Evolutionary conservation across 108 stramenopile species (phyloP), one percentile per base, ranked within the genome.

Genomic region (Licmophora abbreviata): DNA sequence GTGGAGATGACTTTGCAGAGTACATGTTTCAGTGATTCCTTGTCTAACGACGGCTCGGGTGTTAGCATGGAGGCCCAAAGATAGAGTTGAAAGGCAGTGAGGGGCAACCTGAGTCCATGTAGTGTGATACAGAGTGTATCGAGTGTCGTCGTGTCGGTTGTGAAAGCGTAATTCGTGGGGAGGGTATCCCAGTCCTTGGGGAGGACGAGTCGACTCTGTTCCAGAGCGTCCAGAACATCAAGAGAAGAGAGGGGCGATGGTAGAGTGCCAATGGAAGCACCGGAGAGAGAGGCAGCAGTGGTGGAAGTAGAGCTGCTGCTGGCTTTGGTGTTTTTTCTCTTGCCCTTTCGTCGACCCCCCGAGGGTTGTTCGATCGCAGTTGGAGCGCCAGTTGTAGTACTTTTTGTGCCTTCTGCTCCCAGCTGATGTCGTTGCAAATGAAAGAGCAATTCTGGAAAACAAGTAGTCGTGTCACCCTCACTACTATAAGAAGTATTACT

Each of bases 21-120:
- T n/a, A n/a, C n/a, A n/a, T n/a, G n/a, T n/a, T n/a, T n/a, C n/a
- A n/a, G n/a, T n/a, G n/a, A n/a, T n/a, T n/a, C n/a, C n/a, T n/a
- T n/a, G n/a, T n/a, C n/a, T n/a, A n/a, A n/a, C 43, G 43, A 44
- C 15, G 15, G 17, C 22, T 8, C 9, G 35, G 18, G 26, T 52
- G 29, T 34, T 51, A 44, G 29, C 15, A n/a, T n/a, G 22, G n/a
- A 25, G 26, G 66, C 72, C 61, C 65, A 66, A n/a, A 57, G 32
- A 46, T 74, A 74, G 29, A 79, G 27, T 44, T 74, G 68, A 49
- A 55, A 73, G 22, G 61, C 53, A 4, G 71, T 79, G 34, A 66
- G 25, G 8, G 38, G 58, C 1, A 70, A 48, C 36, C 60, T 48
- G n/a, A 74, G 52, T 15, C 32, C 45, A 21, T 59, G 35, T 27